Evolutionary conservation across 2,329 filamentous ascomycete species (phyloP), one percentile per base, ranked within the genome.

Genomic region (Pseudogymnoascus sp.): DNA sequence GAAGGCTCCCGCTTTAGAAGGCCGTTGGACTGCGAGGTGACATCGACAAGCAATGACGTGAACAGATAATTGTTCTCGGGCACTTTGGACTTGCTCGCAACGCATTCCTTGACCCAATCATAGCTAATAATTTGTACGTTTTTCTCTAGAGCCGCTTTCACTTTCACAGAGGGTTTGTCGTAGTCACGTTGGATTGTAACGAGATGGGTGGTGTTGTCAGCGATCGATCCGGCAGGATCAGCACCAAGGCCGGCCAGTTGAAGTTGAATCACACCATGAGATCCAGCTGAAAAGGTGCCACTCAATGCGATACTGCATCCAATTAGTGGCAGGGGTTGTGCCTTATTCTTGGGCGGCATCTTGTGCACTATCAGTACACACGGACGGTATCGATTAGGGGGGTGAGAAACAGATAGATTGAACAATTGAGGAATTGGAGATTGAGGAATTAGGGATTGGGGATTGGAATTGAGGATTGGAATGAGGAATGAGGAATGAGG

Each of bases 51-150:
- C 37, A 63, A 44, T 38, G 66, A 38, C 50, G 59, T 64, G 31
- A 73, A 66, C n/a, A 60, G 47, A 62, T 74, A 76, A 21, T 56
- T 60, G 21, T 63, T 67, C 67, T 77, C 78, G 2, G 69, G 60
- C 61, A 79, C 69, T 33, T 75, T 77, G 10, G 74, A 71, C 53
- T 75, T 76, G 14, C 75, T 72, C 12, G 75, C 66, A 38, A 81
- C 74, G 21, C 80, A 85, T n/a, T 85, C 80, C 1, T 82, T 66
- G n/a, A 86, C 74, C 88, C 88, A 91, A 12, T 82, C 74, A 0
- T 86, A 72, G 8, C 74, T 77, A 25, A 91, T 80, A 53, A 90
- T 78, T 2, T 78, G 78, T 11, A 88, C 74, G 18, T 72, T 76
- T 35, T 79, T 76, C 11, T 76, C 67, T 8, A 76, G 71, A 76